phyloP scores from a whole-genome alignment of 768 basidiomycete genomes.

The Amanita pseudoporphyria region DNA sequence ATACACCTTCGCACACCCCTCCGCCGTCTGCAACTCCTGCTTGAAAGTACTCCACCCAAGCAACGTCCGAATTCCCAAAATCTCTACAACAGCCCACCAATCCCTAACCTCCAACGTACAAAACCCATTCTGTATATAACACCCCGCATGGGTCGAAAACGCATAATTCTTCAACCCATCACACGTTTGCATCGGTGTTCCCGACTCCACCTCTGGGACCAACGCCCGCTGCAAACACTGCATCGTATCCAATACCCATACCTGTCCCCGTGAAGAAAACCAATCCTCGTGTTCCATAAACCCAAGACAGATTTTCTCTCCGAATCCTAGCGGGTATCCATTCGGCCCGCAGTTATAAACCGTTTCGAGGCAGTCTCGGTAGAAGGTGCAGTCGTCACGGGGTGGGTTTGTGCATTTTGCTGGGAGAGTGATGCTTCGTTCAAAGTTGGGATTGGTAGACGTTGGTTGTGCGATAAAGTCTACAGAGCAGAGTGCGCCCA shows the following conservation, averaged over 20 bases:
- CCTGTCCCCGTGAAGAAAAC: slow-evolving; percentile 24
- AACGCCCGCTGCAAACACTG: slow-evolving; percentile 34
- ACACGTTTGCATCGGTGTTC: slow-evolving; percentile 19
- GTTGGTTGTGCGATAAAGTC: too few species aligned
- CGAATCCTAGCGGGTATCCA: slow-evolving; percentile 36
- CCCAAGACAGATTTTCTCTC: slow-evolving; percentile 28
- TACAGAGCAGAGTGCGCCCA: too few species aligned
- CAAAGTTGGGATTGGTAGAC: background rate
- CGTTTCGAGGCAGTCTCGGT: slow-evolving; percentile 33
- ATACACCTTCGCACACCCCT: slow-evolving; percentile 22
- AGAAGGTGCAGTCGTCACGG: slow-evolving; percentile 31
- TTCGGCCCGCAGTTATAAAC: slow-evolving; percentile 32
- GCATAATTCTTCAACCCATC: slow-evolving; percentile 24
- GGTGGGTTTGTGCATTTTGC: slow-evolving; percentile 22
- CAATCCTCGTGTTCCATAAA: slow-evolving; percentile 21
- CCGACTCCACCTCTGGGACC: slow-evolving; percentile 23
- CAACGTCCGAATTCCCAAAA: slow-evolving; percentile 23
- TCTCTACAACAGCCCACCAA: slow-evolving; percentile 28
- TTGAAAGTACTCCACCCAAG: slow-evolving; percentile 21
- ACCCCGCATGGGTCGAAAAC: slow-evolving; percentile 31
- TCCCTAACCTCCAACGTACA: slow-evolving; percentile 25
- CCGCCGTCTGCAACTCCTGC: slow-evolving; percentile 19
- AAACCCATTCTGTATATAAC: slow-evolving; percentile 32
- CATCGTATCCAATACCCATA: slow-evolving; percentile 37
- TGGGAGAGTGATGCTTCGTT: background rate